Conservation (phyloP, 768 basidiomycete genomes). For the Lentinula guzmanii region DNA sequence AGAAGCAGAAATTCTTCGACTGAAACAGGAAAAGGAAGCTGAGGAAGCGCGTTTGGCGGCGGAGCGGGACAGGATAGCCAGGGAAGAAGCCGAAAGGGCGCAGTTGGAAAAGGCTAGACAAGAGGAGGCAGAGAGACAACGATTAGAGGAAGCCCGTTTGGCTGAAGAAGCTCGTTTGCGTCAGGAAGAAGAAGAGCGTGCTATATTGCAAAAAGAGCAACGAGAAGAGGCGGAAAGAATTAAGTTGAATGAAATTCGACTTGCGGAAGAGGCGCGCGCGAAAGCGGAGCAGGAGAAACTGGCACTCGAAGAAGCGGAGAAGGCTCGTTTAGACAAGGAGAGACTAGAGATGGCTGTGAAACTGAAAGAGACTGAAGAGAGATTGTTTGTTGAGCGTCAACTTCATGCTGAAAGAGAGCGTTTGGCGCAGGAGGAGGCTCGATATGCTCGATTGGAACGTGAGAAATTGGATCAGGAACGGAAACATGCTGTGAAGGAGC, state of each 20-base stretch:
- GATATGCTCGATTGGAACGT: slow-evolving; percentile 14
- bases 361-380: slow-evolving; percentile 12
- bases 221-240: slow-evolving; percentile 3
- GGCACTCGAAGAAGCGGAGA: slow-evolving; percentile 16
- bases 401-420: slow-evolving; percentile 17
- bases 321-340: slow-evolving; percentile 16
- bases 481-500: slow-evolving; percentile 9
- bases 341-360: slow-evolving; percentile 18
- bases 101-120: too few species aligned
- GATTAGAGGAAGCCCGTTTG: too few species aligned
- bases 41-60: too few species aligned
- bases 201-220: slow-evolving; percentile 7
- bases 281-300: slow-evolving; percentile 12
- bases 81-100: too few species aligned
- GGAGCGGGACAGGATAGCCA: too few species aligned
- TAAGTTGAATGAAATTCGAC: neutral
- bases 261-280: slow-evolving; percentile 12
- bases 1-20: too few species aligned
- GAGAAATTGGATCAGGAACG: slow-evolving; percentile 16
- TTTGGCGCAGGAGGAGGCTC: slow-evolving; percentile 15
- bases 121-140: too few species aligned
- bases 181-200: slow-evolving; percentile 19
- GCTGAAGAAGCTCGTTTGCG: too few species aligned
- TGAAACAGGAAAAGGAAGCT: too few species aligned
- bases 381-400: neutral